Conservation (phyloP, 2,329 filamentous ascomycete genomes). For the Penicillium frequentans region DNA sequence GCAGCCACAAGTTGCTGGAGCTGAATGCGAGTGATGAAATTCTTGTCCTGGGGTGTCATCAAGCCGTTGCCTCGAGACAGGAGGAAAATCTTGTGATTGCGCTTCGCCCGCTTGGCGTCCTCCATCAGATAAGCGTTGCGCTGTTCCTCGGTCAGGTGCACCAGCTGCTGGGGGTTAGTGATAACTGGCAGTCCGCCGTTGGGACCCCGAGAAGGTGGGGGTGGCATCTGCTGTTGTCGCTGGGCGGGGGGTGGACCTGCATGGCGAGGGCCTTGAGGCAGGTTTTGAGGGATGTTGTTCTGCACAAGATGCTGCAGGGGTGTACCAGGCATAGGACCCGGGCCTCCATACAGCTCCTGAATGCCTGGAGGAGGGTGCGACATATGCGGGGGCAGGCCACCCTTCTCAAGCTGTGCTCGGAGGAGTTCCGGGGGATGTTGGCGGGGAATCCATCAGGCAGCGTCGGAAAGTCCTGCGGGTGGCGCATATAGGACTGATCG, state of each 20-base stretch:
- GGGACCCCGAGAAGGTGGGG: slow-evolving; percentile 35
- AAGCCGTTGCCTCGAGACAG: slow-evolving; percentile 92
- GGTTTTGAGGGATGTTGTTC: slow-evolving; percentile 63
- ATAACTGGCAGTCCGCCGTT: slow-evolving; percentile 53
- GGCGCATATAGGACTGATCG: slow-evolving; percentile 33
- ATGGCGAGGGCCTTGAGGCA: slow-evolving; percentile 38
- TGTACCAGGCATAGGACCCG: slow-evolving; percentile 48
- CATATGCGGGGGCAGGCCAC: slow-evolving; percentile 36
- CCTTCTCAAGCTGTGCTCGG: slow-evolving; percentile 42
- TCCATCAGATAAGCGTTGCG: slow-evolving; percentile 81
- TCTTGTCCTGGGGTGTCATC: slow-evolving; percentile 99
- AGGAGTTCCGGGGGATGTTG: slow-evolving; percentile 48
- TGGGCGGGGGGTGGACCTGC: slow-evolving; percentile 37
- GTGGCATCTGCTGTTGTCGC: slow-evolving; percentile 37
- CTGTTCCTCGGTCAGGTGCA: slow-evolving; percentile 79
- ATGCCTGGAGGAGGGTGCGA: slow-evolving; percentile 41
- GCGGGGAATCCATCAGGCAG: slow-evolving; percentile 31
- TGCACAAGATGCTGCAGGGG: slow-evolving; percentile 78
- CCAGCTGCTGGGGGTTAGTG: slow-evolving; percentile 70
- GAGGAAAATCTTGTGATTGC: slow-evolving; percentile 96
- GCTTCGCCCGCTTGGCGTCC: slow-evolving; percentile 91
- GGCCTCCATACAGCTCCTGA: slow-evolving; percentile 44
- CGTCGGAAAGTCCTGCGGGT: slow-evolving; percentile 32
- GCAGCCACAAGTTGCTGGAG: slow-evolving; percentile 93
- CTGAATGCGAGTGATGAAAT: slow-evolving; percentile 97